These are phyloP conservation scores for Wickerhamiella pararugosa DNA, from an alignment of 1,139 yeast genomes.

Conservation along the genomic window DNA sequence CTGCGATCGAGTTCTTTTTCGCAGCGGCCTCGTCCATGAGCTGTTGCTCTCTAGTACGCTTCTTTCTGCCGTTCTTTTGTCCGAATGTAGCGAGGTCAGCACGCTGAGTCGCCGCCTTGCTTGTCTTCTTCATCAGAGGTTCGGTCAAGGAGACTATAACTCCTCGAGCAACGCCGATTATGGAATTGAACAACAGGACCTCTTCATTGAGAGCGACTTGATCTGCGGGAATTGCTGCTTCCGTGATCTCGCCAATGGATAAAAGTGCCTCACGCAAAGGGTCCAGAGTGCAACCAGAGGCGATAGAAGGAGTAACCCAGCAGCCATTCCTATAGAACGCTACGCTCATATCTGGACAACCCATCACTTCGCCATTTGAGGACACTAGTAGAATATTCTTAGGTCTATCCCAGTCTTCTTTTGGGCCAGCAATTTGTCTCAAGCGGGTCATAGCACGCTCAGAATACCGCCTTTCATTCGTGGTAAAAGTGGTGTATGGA, in stretches of 20 bases:
- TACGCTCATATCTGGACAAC: neutral
- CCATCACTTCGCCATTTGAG: neutral
- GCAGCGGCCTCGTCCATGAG: too few relatives aligned
- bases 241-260: neutral
- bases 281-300: neutral
- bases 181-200: neutral
- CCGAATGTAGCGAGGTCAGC: too few relatives aligned
- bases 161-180: neutral
- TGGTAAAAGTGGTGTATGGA: neutral
- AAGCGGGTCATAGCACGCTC: neutral
- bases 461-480: neutral
- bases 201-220: neutral
- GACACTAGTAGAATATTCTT: neutral
- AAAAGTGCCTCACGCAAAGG: neutral
- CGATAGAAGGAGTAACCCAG: neutral
- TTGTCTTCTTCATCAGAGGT: neutral
- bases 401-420: neutral
- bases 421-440: neutral
- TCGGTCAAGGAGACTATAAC: neutral
- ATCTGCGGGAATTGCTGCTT: neutral
- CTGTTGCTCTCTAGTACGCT: too few relatives aligned
- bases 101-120: too few relatives aligned
- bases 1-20: too few relatives aligned
- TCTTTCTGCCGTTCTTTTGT: too few relatives aligned
- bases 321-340: neutral